Evolutionary conservation across 495 filamentous ascomycete species (phyloP).

Genomic region (Talaromyces thailandensis): DNA sequence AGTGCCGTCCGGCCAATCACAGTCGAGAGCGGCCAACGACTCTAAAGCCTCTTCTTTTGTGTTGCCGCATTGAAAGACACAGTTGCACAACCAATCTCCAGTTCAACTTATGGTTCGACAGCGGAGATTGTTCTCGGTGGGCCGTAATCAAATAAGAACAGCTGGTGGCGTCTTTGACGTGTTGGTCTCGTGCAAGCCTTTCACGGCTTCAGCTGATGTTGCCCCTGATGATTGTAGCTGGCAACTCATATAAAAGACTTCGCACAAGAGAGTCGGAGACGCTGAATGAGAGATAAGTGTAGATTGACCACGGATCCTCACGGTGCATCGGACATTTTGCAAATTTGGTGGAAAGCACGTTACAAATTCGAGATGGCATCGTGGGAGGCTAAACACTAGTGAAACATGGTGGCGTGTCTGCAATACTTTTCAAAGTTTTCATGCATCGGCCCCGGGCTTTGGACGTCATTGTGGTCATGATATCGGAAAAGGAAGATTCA

Average conservation of each 20-base stretch:
- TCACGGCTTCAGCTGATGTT: neutral
- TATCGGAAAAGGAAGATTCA: neutral
- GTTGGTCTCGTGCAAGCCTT: neutral
- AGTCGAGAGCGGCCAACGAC: neutral
- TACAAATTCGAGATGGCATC: neutral
- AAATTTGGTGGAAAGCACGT: neutral
- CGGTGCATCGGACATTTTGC: neutral
- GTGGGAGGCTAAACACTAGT: conserved; percentile 2
- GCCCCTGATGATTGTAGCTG: neutral
- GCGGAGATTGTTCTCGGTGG: neutral
- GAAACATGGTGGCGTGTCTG: conserved; percentile 3
- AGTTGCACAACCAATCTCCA: neutral
- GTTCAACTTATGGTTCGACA: neutral
- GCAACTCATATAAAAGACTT: neutral
- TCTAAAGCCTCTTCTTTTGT: neutral
- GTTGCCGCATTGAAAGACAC: neutral
- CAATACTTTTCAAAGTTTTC: neutral
- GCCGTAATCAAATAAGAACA: neutral
- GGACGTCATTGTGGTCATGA: neutral
- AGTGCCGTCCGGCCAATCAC: neutral
- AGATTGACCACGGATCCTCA: neutral
- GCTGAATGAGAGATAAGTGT: neutral
- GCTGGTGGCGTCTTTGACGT: neutral
- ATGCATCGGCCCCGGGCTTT: neutral
- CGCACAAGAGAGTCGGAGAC: no score